Evolutionary conservation across 768 basidiomycete species (phyloP).

Genomic region (Botryobasidium botryosum): DNA sequence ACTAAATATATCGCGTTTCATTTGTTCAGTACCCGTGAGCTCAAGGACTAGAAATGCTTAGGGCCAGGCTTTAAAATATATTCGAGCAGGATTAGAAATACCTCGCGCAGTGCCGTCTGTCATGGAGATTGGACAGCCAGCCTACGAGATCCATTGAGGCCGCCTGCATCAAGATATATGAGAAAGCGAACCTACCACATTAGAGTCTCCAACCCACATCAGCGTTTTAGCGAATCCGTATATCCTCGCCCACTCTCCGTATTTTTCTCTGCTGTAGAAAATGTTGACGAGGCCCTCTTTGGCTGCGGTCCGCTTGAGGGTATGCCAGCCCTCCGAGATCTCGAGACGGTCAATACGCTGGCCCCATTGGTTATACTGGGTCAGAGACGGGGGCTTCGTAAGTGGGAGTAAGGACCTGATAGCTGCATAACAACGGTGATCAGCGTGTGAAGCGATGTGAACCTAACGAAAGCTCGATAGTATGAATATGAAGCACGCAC

Average conservation of each 20-base stretch:
- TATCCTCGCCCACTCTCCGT: conserved; percentile 39
- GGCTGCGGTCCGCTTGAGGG: conserved; percentile 42
- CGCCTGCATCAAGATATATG: neutral
- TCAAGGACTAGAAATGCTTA: conserved; percentile 50
- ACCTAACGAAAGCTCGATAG: neutral
- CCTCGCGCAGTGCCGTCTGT: conserved; percentile 58
- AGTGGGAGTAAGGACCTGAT: conserved; percentile 31
- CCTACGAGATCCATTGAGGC: conserved; percentile 20
- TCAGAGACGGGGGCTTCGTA: conserved; percentile 21
- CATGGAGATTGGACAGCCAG: conserved; percentile 64
- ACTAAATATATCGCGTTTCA: conserved; percentile 41
- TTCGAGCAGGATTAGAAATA: too few species aligned
- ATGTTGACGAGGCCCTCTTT: conserved; percentile 50
- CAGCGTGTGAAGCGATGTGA: neutral
- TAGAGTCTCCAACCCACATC: conserved; percentile 44
- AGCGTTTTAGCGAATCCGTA: conserved; percentile 51
- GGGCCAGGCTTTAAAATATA: too few species aligned
- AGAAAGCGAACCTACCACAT: conserved; percentile 29
- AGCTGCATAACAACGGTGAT: conserved; percentile 32
- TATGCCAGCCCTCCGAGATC: conserved; percentile 59
- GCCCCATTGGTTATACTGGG: conserved; percentile 65
- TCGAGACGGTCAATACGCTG: conserved; percentile 43
- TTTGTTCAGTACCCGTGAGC: conserved; percentile 37
- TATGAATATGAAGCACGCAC: conserved; percentile 22
- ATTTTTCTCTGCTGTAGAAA: conserved; percentile 42